Evolutionary conservation across 257 asterid genomes (phyloP).

Genomic region (Solanum dulcamara): DNA sequence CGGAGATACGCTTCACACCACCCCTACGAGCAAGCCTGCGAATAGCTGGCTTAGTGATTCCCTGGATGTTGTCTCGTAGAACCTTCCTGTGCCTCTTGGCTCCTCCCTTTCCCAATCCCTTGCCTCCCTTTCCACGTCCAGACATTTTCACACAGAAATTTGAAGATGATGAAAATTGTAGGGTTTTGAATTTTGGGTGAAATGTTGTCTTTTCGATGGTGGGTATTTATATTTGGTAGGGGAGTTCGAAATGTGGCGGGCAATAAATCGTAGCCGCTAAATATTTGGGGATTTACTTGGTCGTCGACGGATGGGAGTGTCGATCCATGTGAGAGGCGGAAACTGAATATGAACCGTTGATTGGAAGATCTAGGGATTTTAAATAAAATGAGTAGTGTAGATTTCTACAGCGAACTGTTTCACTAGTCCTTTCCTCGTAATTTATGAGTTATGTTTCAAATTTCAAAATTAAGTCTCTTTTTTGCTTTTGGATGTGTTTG

Average conservation of each 20-base stretch:
- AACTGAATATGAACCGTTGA: not conserved
- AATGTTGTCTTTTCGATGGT: rapidly evolving
- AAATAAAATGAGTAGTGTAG: not conserved
- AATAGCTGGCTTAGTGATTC: conserved; percentile 30
- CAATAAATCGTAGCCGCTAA: not conserved
- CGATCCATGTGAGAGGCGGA: not conserved
- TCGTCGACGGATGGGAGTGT: not conserved
- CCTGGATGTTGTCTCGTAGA: conserved; percentile 30
- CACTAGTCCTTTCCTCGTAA: no score
- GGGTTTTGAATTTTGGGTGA: not conserved
- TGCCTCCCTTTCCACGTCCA: conserved; percentile 27
- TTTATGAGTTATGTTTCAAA: no score
- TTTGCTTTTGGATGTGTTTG: no score
- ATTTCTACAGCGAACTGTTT: not conserved
- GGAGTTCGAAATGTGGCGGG: not conserved
- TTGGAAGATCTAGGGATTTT: not conserved
- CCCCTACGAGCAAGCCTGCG: conserved; percentile 32
- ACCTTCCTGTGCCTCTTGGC: conserved; percentile 35
- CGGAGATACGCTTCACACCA: conserved; percentile 32
- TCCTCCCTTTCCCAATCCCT: conserved; percentile 30
- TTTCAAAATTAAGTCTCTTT: no score
- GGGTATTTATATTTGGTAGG: not conserved
- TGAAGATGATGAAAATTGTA: not conserved
- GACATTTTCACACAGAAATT: conserved; percentile 2
- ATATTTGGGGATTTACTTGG: not conserved